These are phyloP conservation scores for Sporothrix sp. DNA, from an alignment of 2,329 filamentous ascomycete genomes.

Conservation along the genomic window DNA sequence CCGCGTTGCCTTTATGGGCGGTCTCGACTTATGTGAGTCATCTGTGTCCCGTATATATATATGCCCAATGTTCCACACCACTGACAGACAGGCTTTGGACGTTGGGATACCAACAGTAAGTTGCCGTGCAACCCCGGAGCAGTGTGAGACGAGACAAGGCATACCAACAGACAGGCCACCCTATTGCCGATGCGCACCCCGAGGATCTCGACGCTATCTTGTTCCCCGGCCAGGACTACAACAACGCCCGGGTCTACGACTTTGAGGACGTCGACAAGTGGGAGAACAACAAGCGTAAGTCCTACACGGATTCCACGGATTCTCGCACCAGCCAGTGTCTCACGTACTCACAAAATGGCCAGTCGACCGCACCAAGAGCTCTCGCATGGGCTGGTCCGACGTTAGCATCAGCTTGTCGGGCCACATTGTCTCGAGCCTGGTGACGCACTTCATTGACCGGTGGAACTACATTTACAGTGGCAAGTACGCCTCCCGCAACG, in stretches of 20 bases:
- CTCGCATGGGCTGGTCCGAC: constrained; percentile 90
- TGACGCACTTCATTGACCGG: constrained; percentile 69
- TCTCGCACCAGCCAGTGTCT: neutral
- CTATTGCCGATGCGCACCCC: constrained; percentile 76
- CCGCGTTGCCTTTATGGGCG: constrained; percentile 80
- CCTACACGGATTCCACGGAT: neutral
- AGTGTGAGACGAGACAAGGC: neutral
- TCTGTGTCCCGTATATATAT: too few species aligned
- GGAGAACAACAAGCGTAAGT: constrained; percentile 66
- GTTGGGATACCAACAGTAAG: constrained; percentile 73
- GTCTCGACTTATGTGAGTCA: constrained; percentile 63
- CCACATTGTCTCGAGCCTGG: constrained; percentile 63
- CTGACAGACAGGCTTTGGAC: constrained; percentile 56
- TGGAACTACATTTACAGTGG: constrained; percentile 85
- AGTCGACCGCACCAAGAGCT: constrained; percentile 67
- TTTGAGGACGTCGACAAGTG: constrained; percentile 69
- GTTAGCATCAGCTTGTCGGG: constrained; percentile 68
- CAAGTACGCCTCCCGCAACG: constrained; percentile 56
- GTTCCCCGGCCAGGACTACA: constrained; percentile 87
- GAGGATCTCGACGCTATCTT: constrained; percentile 64
- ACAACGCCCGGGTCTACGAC: constrained; percentile 77
- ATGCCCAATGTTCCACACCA: neutral
- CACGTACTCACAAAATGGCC: neutral
- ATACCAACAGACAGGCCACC: constrained; percentile 43
- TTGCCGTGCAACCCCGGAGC: constrained; percentile 3